Evolutionary conservation across 139 green algal genomes (phyloP), one percentile per base, ranked within the genome.

Genomic region (Trebouxia sp.): DNA sequence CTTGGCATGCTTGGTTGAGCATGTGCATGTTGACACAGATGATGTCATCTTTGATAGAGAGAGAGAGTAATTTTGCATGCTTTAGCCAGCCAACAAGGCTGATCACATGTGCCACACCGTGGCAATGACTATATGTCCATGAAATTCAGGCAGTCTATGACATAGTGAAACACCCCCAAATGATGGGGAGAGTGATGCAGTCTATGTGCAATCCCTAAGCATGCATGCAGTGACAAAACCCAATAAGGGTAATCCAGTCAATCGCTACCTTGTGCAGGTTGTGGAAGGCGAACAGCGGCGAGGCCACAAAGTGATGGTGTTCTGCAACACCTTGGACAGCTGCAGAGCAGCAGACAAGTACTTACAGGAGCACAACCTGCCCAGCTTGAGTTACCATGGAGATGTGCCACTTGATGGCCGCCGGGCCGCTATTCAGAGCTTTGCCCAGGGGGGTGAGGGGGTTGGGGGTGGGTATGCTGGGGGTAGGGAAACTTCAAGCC

Each of bases 251-350:
- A 51, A 47, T 20, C 51, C 38, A 30, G 0, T 10, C 8, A 24
- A 14, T 38, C 37, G 20, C 42, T 67, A n/a, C 17, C 42, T 32
- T 45, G 37, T 47, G 39, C 85, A 94, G 89, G 72, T 92, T 35
- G 77, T 95, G 28, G 74, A 82, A 30, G 74, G 86, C 0, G 87
- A 93, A 66, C 66, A 75, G 41, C 6, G 26, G 30, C 72, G 76
- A 0, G 82, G 85, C 8, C 67, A 89, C 72, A 83, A 85, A 6
- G 38, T 86, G 2, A 94, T 99, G 86, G 88, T 99, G 32, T 99
- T 99, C 86, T 97, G 92, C 91, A 98, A 98, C 92, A 98, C 94
- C 6, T 47, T 97, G 45, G 88, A 94, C 89, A 92, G 83, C 85
- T 97, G 91, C 84, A 80, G 93, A 17, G 95, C 94, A 3, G 93